phyloP scores from a whole-genome alignment of 768 basidiomycete species.

The Amanita inopinata region DNA sequence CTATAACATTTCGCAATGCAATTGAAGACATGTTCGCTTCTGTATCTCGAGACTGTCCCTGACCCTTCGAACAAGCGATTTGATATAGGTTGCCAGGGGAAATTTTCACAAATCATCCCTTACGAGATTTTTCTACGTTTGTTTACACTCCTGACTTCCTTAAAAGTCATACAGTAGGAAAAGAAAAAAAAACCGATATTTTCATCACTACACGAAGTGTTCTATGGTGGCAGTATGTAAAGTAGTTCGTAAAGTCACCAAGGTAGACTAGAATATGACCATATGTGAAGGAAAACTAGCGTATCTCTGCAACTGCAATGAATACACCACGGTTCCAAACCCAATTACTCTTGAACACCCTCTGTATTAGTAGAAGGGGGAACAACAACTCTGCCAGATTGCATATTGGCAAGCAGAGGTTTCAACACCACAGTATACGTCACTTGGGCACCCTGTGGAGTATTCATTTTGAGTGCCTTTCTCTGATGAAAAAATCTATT shows the following conservation, averaged over 20 bases:
- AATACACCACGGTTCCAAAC: background rate
- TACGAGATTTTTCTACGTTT: too few relatives aligned
- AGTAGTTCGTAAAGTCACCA: background rate
- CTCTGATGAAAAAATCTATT: conserved; percentile 12
- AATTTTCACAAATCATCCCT: too few relatives aligned
- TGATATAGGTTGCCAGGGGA: too few relatives aligned
- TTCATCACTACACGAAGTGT: background rate
- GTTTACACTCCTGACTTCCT: too few relatives aligned
- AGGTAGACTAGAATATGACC: background rate
- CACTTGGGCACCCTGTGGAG: conserved; percentile 70
- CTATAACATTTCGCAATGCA: too few relatives aligned
- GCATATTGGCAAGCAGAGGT: conserved; percentile 66
- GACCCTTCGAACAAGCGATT: too few relatives aligned
- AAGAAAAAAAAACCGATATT: background rate
- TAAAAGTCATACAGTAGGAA: background rate
- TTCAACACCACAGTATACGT: conserved; percentile 71
- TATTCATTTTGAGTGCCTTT: conserved; percentile 9
- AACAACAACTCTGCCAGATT: conserved; percentile 31
- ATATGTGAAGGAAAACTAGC: too few relatives aligned
- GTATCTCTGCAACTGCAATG: too few relatives aligned
- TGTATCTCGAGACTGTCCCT: too few relatives aligned
- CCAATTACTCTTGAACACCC: conserved; percentile 25
- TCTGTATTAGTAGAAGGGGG: conserved; percentile 43
- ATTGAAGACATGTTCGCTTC: too few relatives aligned
- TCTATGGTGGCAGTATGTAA: background rate